Evolutionary conservation across 192 early-diverging fungal genomes (phyloP), one percentile per base, ranked within the genome.

Genomic region (Lunasporangiospora selenospora): DNA sequence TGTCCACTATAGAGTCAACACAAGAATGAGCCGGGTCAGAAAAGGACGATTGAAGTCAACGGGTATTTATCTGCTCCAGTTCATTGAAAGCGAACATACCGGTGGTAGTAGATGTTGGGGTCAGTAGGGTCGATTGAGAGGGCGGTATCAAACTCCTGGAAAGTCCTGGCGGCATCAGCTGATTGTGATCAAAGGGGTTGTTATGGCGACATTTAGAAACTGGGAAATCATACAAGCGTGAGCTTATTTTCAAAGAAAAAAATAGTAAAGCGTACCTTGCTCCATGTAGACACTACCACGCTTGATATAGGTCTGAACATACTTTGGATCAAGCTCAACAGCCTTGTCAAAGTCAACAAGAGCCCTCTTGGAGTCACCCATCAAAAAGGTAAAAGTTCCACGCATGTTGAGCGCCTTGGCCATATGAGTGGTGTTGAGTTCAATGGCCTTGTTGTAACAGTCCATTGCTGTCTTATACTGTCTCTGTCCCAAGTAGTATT

Each of bases 31-130:
- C 31, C 43, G 30, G 44, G 44, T 12, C 10, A 30, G 1, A 41
- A 44, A 12, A 29, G 42, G 49, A 27, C 11, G 9, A 52, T n/a
- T n/a, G 59, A 59, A 47, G 31, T 15, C 31, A 15, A 48, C 42
- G 37, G 63, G 43, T 24, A 26, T 30, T n/a, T 18, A 10, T 33
- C 10, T 47, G n/a, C 1, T 9, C 19, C 10, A 34, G 23, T 16
- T 32, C n/a, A 29, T 3, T 33, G 2, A 12, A 10, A 3, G 26
- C 13, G 24, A 36, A 19, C 53, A 26, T 69, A 79, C 78, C 78
- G 70, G 78, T 97, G 94, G 81, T 98, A 99, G 79, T 88, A 95
- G 41, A 95, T 82, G 75, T 99, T 96, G 46, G 95, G 87, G 61
- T 97, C 82, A 21, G 78, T 86, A 29, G 90, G 64, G 44, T 87